These are phyloP conservation scores for Myriosclerotinia scirpicola DNA, from an alignment of 2,329 filamentous ascomycete species.

Conservation along the genomic window DNA sequence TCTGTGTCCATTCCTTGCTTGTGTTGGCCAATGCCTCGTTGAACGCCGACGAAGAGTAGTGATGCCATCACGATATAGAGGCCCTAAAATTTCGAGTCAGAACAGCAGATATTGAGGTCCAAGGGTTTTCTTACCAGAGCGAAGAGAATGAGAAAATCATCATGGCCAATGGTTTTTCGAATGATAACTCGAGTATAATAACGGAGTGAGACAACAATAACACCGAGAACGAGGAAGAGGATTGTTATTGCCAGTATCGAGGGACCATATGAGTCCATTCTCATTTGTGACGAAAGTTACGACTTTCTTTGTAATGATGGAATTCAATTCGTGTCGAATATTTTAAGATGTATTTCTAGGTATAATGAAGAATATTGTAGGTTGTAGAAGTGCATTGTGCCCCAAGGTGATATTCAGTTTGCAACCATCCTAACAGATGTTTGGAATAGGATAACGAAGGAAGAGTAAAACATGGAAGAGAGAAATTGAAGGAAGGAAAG, in stretches of 20 bases:
- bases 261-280: constrained; percentile 22
- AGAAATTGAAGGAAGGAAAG: neutral
- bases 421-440: neutral
- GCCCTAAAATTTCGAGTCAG: neutral
- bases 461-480: neutral
- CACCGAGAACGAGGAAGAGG: constrained; percentile 16
- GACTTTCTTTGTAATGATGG: neutral
- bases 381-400: constrained; percentile 11
- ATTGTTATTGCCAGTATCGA: constrained; percentile 18
- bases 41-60: constrained; percentile 19
- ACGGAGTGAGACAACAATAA: constrained; percentile 18
- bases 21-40: constrained; percentile 21
- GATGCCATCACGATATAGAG: constrained; percentile 22
- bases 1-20: neutral
- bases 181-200: constrained; percentile 19
- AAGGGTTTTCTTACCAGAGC: constrained; percentile 1
- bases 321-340: neutral
- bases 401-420: neutral
- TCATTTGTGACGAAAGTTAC: neutral
- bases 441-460: neutral
- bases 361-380: constrained; percentile 17
- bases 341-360: constrained; percentile 14
- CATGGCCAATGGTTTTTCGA: constrained; percentile 18
- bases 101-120: neutral
- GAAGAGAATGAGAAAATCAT: constrained; percentile 21